These are phyloP conservation scores for Colletotrichum sp. DNA, from an alignment of 2,329 filamentous ascomycete genomes.

Conservation along the genomic window DNA sequence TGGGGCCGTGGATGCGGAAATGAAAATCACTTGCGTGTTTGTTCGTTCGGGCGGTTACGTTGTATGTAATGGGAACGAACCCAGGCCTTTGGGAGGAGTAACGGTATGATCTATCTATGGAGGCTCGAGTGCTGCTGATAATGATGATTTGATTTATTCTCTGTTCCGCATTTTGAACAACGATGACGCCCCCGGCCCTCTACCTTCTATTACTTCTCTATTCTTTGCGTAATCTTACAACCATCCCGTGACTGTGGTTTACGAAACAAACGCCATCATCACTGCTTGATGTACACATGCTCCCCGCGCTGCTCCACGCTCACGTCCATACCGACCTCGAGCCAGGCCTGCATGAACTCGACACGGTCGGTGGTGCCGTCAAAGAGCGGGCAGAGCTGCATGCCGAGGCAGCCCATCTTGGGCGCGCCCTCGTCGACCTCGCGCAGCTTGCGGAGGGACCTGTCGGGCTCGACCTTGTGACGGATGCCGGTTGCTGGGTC, in stretches of 20 bases:
- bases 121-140: not conserved
- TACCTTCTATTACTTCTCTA: not conserved
- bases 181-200: not conserved
- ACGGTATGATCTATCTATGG: not conserved
- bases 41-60: not conserved
- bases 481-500: slow-evolving; percentile 64
- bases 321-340: slow-evolving; percentile 63
- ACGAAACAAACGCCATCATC: not conserved
- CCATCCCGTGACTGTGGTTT: not conserved
- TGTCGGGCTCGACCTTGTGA: slow-evolving; percentile 61
- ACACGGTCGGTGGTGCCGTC: slow-evolving; percentile 27
- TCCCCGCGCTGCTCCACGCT: slow-evolving; percentile 51
- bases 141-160: not conserved
- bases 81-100: not conserved
- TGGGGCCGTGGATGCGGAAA: not conserved
- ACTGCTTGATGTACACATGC: slow-evolving; percentile 48
- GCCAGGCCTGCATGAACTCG: slow-evolving; percentile 40
- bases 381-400: slow-evolving; percentile 68
- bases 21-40: not conserved
- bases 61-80: not conserved
- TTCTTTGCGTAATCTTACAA: not conserved
- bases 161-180: not conserved
- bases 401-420: slow-evolving; percentile 63
- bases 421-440: slow-evolving; percentile 66
- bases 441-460: slow-evolving; percentile 61